Evolutionary conservation across 164 flowering plant genomes (phyloP).

Genomic region (Kingdonia uniflora): DNA sequence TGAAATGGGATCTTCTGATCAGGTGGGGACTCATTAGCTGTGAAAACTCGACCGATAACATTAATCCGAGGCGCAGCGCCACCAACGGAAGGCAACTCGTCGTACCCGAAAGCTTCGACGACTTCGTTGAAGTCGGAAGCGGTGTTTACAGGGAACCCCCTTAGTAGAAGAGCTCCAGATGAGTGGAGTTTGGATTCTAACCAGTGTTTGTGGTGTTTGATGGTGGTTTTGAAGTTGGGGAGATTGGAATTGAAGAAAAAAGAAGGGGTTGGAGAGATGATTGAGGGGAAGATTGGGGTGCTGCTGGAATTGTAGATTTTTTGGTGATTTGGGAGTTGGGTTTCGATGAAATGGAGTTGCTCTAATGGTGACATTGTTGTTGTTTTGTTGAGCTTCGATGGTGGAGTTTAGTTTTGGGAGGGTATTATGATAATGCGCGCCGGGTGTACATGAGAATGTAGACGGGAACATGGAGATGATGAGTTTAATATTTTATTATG

Average conservation of each 20-base stretch:
- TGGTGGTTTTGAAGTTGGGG: conserved; percentile 14
- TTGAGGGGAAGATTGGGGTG: conserved; percentile 36
- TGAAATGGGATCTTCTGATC: conserved; percentile 85
- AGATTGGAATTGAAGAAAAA: not conserved
- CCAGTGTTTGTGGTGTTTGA: conserved; percentile 35
- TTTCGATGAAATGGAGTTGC: conserved; percentile 2
- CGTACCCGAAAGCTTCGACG: conserved; percentile 82
- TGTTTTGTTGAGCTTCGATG: not conserved
- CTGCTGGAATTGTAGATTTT: conserved; percentile 9
- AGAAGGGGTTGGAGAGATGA: conserved; percentile 27
- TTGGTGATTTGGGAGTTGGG: conserved; percentile 16
- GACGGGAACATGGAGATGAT: too few species aligned
- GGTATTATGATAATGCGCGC: too few species aligned
- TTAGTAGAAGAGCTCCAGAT: conserved; percentile 64
- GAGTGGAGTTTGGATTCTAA: conserved; percentile 39
- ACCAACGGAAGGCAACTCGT: conserved; percentile 81
- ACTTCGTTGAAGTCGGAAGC: conserved; percentile 77
- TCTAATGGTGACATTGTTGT: conserved; percentile 2
- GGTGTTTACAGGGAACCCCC: conserved; percentile 51
- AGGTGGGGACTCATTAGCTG: conserved; percentile 90
- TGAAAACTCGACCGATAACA: conserved; percentile 78
- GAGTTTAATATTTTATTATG: too few species aligned
- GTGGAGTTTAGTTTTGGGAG: not conserved
- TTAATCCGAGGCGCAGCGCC: conserved; percentile 75
- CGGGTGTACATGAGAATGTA: too few species aligned